phyloP scores from a whole-genome alignment of 257 asterid genomes.

The Solanum peruvianum region DNA sequence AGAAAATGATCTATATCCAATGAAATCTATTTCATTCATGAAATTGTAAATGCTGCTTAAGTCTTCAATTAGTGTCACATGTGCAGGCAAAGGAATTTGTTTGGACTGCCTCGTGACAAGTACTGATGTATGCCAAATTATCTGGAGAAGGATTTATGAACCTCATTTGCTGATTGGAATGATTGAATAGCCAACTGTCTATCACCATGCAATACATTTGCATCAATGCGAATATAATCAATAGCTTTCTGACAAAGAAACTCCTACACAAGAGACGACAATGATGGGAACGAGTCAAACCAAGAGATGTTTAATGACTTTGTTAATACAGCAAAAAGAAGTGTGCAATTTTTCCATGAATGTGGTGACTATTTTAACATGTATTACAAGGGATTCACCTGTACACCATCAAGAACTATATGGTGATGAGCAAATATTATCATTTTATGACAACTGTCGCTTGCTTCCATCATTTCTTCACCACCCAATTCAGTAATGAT shows the following conservation, averaged over 20 bases:
- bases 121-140: background rate
- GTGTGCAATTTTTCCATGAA: background rate
- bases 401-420: slow-evolving; percentile 85
- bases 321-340: background rate
- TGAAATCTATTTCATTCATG: background rate
- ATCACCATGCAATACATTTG: slow-evolving; percentile 44
- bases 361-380: background rate
- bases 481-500: slow-evolving; percentile 47
- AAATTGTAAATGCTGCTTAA: background rate
- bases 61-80: background rate
- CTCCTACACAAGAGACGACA: slow-evolving; percentile 33
- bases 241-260: slow-evolving; percentile 65
- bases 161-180: slow-evolving; percentile 79
- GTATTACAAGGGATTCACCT: slow-evolving; percentile 34
- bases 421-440: slow-evolving; percentile 95
- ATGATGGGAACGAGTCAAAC: background rate
- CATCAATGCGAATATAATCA: slow-evolving; percentile 74
- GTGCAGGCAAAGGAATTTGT: background rate
- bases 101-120: background rate
- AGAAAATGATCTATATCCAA: background rate
- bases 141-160: slow-evolving; percentile 7
- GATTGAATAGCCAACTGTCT: slow-evolving; percentile 64
- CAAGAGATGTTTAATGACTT: background rate
- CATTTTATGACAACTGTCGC: slow-evolving; percentile 71
- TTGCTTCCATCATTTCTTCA: slow-evolving; percentile 41